These are phyloP conservation scores for Circinella umbellata DNA, from an alignment of 371 early-diverging fungal species.

Conservation along the genomic window DNA sequence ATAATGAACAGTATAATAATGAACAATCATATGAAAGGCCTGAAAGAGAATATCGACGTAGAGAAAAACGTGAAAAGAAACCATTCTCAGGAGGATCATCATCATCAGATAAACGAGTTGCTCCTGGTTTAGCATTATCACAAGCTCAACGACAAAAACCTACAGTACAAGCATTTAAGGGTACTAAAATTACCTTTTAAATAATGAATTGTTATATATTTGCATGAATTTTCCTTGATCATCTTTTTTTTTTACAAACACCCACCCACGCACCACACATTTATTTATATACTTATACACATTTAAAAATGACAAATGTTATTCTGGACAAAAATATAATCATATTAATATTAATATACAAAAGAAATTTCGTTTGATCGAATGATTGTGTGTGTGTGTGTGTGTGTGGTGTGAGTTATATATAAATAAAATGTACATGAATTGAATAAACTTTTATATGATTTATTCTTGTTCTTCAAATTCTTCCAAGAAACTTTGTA, in stretches of 20 bases:
- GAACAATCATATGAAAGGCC: conserved; percentile 30
- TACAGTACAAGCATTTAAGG: conserved; percentile 67
- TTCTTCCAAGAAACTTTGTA: conserved; percentile 48
- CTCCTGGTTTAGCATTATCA: conserved; percentile 55
- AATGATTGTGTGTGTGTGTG: too few species aligned
- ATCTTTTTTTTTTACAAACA: too few species aligned
- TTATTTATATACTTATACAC: too few species aligned
- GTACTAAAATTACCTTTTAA: conserved; percentile 51
- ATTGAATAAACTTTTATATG: background rate
- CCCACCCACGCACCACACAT: too few species aligned
- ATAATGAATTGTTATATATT: background rate
- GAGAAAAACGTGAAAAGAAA: conserved; percentile 11
- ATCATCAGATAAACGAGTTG: conserved; percentile 32
- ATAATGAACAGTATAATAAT: conserved; percentile 11
- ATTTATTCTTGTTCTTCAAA: conserved; percentile 19
- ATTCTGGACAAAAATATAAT: too few species aligned
- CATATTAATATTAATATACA: too few species aligned
- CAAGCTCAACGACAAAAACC: conserved; percentile 56
- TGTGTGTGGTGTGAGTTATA: too few species aligned
- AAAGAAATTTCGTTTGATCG: too few species aligned
- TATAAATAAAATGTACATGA: too few species aligned
- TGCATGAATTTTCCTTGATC: background rate
- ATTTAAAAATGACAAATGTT: too few species aligned
- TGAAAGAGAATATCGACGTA: conserved; percentile 18
- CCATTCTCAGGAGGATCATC: background rate